Evolutionary conservation across 1,139 yeast species (phyloP).

Genomic region (Pneumocystis murina): DNA sequence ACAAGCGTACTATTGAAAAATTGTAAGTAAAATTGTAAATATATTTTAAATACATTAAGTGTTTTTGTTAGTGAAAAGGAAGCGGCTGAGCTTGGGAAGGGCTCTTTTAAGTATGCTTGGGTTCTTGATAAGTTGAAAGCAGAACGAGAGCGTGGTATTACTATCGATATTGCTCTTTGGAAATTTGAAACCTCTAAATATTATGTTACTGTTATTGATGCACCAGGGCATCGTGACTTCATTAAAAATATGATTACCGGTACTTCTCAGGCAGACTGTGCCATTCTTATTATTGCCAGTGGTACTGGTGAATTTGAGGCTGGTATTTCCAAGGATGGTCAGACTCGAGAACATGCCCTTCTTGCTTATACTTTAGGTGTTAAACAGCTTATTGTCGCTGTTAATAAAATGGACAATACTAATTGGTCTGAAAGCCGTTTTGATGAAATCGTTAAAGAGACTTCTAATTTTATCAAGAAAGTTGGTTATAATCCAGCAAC

Average conservation of each 20-base stretch:
- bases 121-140: conserved; percentile 91
- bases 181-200: conserved; percentile 91
- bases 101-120: conserved; percentile 98
- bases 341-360: conserved; percentile 87
- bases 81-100: conserved; percentile 96
- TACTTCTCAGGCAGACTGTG: conserved; percentile 92
- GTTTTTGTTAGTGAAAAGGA: conserved; percentile 51
- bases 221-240: conserved; percentile 96
- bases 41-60: background rate
- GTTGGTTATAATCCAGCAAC: conserved; percentile 87
- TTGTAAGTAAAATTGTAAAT: conserved; percentile 24
- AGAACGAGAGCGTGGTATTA: conserved; percentile 96
- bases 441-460: conserved; percentile 72
- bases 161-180: conserved; percentile 89
- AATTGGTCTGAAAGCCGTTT: conserved; percentile 71
- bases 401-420: conserved; percentile 89
- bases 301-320: conserved; percentile 93
- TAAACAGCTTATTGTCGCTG: conserved; percentile 73
- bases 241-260: conserved; percentile 88
- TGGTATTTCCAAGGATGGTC: conserved; percentile 87
- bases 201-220: conserved; percentile 85
- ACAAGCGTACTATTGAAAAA: conserved; percentile 97
- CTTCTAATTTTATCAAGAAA: conserved; percentile 80
- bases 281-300: conserved; percentile 78
- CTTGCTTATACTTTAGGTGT: conserved; percentile 86